Evolutionary conservation across 805 yeast species (phyloP), one percentile per base, ranked within the genome.

Genomic region (Candida rishiriensis): DNA sequence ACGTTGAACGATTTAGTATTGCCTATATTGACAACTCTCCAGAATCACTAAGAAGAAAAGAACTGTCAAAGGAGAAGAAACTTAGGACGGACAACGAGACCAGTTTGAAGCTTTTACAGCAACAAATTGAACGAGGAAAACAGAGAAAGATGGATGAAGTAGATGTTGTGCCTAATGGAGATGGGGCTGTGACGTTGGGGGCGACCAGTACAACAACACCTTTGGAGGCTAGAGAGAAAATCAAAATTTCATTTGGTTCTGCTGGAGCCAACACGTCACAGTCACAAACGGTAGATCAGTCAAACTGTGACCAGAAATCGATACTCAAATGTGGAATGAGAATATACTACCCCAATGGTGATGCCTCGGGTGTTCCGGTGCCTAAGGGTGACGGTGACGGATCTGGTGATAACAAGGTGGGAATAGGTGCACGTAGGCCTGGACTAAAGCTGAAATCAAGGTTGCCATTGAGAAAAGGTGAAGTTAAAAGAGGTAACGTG

Each of bases 11-110:
- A 31, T 63, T 63, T 48, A 65, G 47, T n/a, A 72, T 38, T 69
- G 75, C 40, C 6, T 83, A 73, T 56, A 71, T 80, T 13, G 85
- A 82, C 54, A 72, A 65, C 30, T 73, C 83, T 1, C 72, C 78
- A 2, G 77, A 70, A 35, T 73, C 78, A 8, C 43, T 71, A 3
- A 46, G 64, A 46, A 62, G 77, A 38, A 69, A 70, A 42, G 69
- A 70, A 18, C 57, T 63, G 36, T 47, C 57, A 34, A 70, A 70
- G 46, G 60, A 72, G 35, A 69, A 66, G 34, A 53, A 63, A 21
- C 46, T 68, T 9, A 60, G 60, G 39, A 62, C 66, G 7, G 88
- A 81, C 32, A 78, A 75, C 36, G 74, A 73, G 14, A 46, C 72
- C 11, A 63, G 71, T 10, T 57, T 63, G 46, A 69, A 62, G 48